Conservation (phyloP, 2,329 filamentous ascomycete species). For the Verticillium zaregamsianum region DNA sequence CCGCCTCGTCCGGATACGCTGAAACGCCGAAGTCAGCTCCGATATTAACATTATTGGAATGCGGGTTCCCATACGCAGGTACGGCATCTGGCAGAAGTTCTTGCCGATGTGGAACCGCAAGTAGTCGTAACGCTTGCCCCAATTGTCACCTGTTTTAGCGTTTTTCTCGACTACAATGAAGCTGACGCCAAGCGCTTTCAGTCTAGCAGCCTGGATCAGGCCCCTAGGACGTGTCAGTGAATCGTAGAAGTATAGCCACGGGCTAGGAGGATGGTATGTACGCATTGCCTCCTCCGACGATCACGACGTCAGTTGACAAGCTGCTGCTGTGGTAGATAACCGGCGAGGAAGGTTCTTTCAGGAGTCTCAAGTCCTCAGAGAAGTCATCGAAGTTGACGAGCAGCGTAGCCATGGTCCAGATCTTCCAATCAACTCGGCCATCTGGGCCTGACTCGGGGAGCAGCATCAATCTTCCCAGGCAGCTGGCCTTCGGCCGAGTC, state of each 20-base stretch:
- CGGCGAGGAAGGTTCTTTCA: constrained; percentile 5
- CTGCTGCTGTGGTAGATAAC: not conserved
- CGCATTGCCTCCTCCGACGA: constrained; percentile 28
- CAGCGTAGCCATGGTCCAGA: constrained; percentile 27
- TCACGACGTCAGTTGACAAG: constrained; percentile 26
- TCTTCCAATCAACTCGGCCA: constrained; percentile 21
- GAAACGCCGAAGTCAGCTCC: not conserved
- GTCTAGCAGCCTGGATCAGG: constrained; percentile 25
- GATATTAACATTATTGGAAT: not conserved
- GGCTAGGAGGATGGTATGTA: not conserved
- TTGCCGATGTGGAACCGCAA: constrained; percentile 34
- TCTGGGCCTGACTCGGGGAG: constrained; percentile 14
- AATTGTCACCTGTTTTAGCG: constrained; percentile 30
- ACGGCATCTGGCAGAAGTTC: constrained; percentile 29
- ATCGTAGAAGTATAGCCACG: not conserved
- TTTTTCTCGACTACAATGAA: constrained; percentile 31
- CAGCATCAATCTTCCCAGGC: constrained; percentile 26
- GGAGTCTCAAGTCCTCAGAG: constrained; percentile 21
- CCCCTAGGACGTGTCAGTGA: constrained; percentile 11
- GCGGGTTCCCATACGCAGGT: constrained; percentile 10
- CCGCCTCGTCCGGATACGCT: constrained; percentile 12
- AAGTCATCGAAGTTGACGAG: constrained; percentile 16
- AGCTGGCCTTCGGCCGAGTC: constrained; percentile 19
- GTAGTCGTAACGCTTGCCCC: constrained; percentile 32
- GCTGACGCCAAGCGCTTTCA: constrained; percentile 31